A percentile compares a stretch with the other conserved stretches of the same genome.
phyloP scores from a whole-genome alignment of 257 asterid species.

The Leptodermis oblonga region DNA sequence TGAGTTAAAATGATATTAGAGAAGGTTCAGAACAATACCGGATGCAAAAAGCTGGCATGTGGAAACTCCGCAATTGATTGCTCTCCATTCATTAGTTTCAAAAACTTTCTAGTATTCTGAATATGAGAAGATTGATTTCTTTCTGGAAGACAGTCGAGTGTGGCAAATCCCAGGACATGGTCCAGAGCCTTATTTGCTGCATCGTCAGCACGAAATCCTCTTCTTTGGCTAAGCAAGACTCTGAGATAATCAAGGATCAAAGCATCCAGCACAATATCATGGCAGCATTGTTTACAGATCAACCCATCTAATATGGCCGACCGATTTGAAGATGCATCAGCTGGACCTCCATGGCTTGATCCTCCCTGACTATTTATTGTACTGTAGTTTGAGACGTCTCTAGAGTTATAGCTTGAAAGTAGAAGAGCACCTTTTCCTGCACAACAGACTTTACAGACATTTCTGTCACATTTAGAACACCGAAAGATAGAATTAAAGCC shows the following conservation, averaged over 20 bases:
- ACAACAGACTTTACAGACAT: conserved; percentile 80
- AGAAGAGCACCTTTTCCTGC: conserved; percentile 89
- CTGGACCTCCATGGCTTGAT: conserved; percentile 48
- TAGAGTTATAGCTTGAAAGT: conserved; percentile 46
- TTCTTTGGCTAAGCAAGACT: conserved; percentile 73
- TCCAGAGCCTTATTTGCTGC: conserved; percentile 69
- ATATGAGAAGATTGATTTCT: conserved; percentile 31
- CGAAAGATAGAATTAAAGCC: conserved; percentile 40
- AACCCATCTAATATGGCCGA: conserved; percentile 49
- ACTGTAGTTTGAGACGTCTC: conserved; percentile 51
- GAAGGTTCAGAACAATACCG: conserved; percentile 46
- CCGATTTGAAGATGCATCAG: conserved; percentile 67
- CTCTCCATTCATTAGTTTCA: conserved; percentile 61
- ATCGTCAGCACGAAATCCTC: conserved; percentile 49
- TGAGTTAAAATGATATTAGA: conserved; percentile 12
- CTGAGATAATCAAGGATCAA: conserved; percentile 70
- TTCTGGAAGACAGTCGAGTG: conserved; percentile 35
- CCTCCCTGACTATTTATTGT: conserved; percentile 63
- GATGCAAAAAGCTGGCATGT: conserved; percentile 78
- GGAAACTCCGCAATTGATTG: conserved; percentile 97
- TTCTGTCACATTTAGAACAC: conserved; percentile 73
- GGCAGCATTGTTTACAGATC: conserved; percentile 78
- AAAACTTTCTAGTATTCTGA: conserved; percentile 35
- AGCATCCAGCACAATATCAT: conserved; percentile 72
- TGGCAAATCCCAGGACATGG: conserved; percentile 49